Evolutionary conservation across 805 yeast genomes (phyloP).

Genomic region (Myxozyma lipomycoides): DNA sequence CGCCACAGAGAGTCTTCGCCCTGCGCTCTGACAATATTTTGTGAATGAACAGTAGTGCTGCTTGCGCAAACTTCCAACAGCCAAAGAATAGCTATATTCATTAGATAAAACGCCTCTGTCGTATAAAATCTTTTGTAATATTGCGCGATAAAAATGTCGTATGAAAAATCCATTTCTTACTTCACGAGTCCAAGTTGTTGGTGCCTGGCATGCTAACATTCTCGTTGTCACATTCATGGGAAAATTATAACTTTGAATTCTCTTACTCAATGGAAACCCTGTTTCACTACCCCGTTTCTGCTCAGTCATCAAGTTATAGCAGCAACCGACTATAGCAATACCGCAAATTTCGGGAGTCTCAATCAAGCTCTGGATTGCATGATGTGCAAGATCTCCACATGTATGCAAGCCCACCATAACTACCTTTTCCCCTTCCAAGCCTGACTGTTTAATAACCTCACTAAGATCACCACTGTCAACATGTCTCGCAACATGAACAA

Average conservation of each 20-base stretch:
- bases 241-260: conserved; percentile 7
- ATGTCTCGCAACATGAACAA: conserved; percentile 16
- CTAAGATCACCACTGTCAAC: conserved; percentile 17
- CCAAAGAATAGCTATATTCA: not conserved
- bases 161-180: conserved; percentile 24
- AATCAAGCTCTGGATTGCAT: conserved; percentile 23
- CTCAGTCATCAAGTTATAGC: conserved; percentile 30
- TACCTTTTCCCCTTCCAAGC: conserved; percentile 5
- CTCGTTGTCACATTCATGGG: conserved; percentile 24
- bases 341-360: conserved; percentile 21
- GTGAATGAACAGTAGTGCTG: conserved; percentile 23
- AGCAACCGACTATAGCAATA: conserved; percentile 31
- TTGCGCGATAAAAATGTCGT: conserved; percentile 30
- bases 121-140: conserved; percentile 25
- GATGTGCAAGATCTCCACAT: conserved; percentile 29
- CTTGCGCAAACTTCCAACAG: conserved; percentile 27
- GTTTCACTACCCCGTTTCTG: conserved; percentile 7
- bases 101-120: conserved; percentile 17
- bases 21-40: conserved; percentile 27
- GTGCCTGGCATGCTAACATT: conserved; percentile 32
- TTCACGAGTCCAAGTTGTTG: conserved; percentile 29
- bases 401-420: conserved; percentile 29
- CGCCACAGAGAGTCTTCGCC: conserved; percentile 14
- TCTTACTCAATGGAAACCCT: conserved; percentile 27
- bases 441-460: conserved; percentile 11